Evolutionary conservation across 108 stramenopile species (phyloP), one percentile per base, ranked within the genome.

Genomic region (Chaetoceros muelleri): DNA sequence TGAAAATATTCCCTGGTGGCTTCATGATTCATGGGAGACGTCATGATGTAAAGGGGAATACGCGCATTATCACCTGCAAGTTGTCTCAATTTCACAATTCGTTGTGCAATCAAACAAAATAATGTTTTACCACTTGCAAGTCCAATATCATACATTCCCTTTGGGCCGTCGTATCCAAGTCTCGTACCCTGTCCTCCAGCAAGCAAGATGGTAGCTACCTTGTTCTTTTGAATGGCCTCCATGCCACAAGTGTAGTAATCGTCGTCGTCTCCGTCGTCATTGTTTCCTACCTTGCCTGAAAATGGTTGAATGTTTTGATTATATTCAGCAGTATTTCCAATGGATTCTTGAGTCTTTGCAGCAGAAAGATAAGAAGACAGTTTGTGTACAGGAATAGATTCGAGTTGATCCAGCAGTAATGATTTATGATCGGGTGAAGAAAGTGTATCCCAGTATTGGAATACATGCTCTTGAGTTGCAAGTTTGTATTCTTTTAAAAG

Each of bases 11-110:
- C 48, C 8, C 61, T 60, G 10, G 95, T 98, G 20, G 75, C 79
- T 21, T 75, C 73, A 73, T 98, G 90, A 62, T 97, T 99, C 30
- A 94, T 52, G 2, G 96, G 95, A 61, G 90, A 94, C 17, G 98
- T 99, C 98, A 99, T 99, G 65, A 99, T 76, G 67, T 92, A 96
- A 55, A 93, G 81, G 3, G 96, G 95, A 28, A 95, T 19, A 10
- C 13, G 5, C 13, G 34, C 34, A 40, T 13, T 40, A 19, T 40
- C 54, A 18, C 57, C 52, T 0, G 79, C 66, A 24, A 93, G 28
- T 28, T 60, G 30, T 44, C 62, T 60, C 0, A 97, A 62, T 46
- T 72, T 78, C 24, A 54, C 34, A 21, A 99, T 63, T 7, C 96
- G 75, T 62, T 97, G 95, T 0, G 76, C 78, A 58, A 92, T 79